Percentiles rank a stretch among this genome's conserved stretches.
phyloP scores from a whole-genome alignment of 1,284 basidiomycete genomes.

The Mycosarcoma maydis region DNA sequence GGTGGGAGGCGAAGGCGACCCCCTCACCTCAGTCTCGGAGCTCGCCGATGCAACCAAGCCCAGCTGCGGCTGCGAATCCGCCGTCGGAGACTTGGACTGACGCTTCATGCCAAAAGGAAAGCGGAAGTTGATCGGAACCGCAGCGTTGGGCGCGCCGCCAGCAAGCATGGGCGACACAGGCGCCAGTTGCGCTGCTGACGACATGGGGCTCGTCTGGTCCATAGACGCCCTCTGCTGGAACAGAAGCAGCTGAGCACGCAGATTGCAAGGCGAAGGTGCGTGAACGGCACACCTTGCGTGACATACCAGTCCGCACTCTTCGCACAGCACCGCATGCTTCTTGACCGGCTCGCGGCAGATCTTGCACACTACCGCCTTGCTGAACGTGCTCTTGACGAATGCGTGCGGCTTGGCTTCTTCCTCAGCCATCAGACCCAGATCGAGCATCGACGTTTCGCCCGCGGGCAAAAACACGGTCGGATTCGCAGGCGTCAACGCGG shows the following conservation, averaged over 20 bases:
- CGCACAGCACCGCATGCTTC: conserved; percentile 86
- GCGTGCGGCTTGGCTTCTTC: conserved; percentile 71
- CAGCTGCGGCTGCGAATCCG: conserved; percentile 11
- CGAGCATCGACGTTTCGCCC: conserved; percentile 44
- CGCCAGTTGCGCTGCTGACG: conserved; percentile 22
- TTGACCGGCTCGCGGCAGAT: conserved; percentile 83
- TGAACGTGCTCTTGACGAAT: conserved; percentile 90
- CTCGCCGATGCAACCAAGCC: conserved; percentile 12
- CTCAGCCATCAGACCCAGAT: conserved; percentile 32
- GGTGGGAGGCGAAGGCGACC: conserved; percentile 19
- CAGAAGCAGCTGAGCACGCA: conserved; percentile 73
- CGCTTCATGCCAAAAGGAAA: conserved; percentile 53
- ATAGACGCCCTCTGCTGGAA: conserved; percentile 51
- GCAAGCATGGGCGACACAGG: conserved; percentile 17
- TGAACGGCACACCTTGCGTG: conserved; percentile 81
- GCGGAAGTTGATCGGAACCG: conserved; percentile 43
- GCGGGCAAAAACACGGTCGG: conserved; percentile 18
- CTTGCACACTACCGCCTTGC: conserved; percentile 87
- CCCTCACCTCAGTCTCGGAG: conserved; percentile 7
- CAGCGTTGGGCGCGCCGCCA: conserved; percentile 3
- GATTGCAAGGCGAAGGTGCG: conserved; percentile 82
- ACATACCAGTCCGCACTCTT: conserved; percentile 86
- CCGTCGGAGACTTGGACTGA: conserved; percentile 27
- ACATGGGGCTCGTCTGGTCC: conserved; percentile 38
- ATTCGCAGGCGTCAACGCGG: conserved; percentile 2